These are phyloP conservation scores for Kluyveromyces starmeri DNA, from an alignment of 805 yeast genomes.

Conservation along the genomic window DNA sequence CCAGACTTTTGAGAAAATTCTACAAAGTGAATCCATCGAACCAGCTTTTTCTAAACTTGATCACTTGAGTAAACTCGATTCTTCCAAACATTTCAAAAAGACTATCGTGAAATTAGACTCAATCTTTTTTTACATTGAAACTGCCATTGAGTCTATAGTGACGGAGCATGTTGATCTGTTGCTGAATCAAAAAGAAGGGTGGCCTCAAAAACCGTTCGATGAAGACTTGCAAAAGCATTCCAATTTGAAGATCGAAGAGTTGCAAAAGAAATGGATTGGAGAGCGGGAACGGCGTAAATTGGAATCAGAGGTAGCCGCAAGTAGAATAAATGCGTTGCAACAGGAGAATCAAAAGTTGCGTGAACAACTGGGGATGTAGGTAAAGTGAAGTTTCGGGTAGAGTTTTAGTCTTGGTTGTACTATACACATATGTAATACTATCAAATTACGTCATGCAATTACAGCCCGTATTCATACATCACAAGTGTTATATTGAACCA, in stretches of 20 bases:
- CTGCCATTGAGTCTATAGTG: constrained; percentile 52
- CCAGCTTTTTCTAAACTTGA: constrained; percentile 48
- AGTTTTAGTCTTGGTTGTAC: too few species aligned
- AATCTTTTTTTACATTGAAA: constrained; percentile 44
- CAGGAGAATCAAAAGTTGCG: constrained; percentile 34
- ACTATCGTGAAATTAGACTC: constrained; percentile 33
- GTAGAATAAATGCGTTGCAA: constrained; percentile 45
- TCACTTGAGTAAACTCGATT: constrained; percentile 24
- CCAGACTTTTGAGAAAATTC: constrained; percentile 41
- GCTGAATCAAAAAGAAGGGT: constrained; percentile 10
- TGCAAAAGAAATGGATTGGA: constrained; percentile 56
- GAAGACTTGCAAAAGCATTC: constrained; percentile 29
- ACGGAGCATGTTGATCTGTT: constrained; percentile 40
- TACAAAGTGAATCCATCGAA: constrained; percentile 50
- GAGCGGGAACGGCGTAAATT: constrained; percentile 62
- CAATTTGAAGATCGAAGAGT: constrained; percentile 47
- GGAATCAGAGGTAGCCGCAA: constrained; percentile 48
- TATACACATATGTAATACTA: too few species aligned
- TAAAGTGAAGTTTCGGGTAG: background rate
- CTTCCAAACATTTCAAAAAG: constrained; percentile 19
- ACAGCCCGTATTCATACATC: background rate
- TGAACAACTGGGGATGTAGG: constrained; percentile 4
- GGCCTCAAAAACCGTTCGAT: constrained; percentile 9
- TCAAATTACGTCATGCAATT: too few species aligned
- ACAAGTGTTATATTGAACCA: background rate